Conservation (phyloP, 306 rosid genomes). For the Castanopsis chinensis region DNA sequence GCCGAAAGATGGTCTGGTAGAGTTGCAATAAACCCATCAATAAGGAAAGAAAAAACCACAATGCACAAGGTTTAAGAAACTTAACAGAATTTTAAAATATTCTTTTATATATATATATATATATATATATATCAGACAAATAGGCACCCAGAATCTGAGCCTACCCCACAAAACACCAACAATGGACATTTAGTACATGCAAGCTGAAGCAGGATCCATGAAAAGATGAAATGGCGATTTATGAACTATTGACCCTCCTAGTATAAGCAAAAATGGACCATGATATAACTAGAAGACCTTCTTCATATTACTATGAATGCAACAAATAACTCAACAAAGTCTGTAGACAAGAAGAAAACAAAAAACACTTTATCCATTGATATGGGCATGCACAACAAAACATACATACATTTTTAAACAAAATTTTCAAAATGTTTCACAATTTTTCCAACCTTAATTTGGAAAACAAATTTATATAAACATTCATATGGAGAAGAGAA, state of each 20-base stretch:
- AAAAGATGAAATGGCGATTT: not conserved
- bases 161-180: not conserved
- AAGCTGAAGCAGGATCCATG: not conserved
- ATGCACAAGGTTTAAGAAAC: constrained; percentile 12
- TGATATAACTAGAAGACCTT: not conserved
- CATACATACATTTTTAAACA: not conserved
- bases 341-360: not conserved
- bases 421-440: not conserved
- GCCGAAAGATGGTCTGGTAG: constrained; percentile 61
- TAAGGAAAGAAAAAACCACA: constrained; percentile 3
- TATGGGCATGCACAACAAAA: not conserved
- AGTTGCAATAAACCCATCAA: constrained; percentile 19
- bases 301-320: not conserved
- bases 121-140: not conserved
- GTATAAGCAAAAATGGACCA: not conserved
- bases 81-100: not conserved
- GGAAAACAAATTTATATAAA: constrained; percentile 9
- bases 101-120: not conserved
- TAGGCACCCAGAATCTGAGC: not conserved
- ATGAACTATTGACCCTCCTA: not conserved
- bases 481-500: constrained; percentile 20
- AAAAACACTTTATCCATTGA: not conserved
- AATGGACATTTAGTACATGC: not conserved
- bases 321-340: not conserved
- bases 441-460: not conserved